phyloP scores from a whole-genome alignment of 2,329 filamentous ascomycete species.

The Cercospora nicotianae region DNA sequence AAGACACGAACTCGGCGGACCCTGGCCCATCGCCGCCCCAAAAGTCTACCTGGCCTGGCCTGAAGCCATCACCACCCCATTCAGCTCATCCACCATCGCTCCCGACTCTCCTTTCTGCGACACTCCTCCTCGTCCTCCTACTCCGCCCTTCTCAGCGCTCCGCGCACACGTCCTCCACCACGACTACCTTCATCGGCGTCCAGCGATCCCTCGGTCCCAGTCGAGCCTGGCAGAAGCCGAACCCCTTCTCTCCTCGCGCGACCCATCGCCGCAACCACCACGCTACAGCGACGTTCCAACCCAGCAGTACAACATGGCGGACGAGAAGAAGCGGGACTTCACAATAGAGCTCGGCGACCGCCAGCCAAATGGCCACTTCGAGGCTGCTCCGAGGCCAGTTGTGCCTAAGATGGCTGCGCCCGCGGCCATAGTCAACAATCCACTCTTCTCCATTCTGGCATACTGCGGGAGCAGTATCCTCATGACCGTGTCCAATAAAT shows the following conservation, averaged over 20 bases:
- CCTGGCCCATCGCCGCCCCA: background rate
- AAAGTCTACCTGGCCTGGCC: background rate
- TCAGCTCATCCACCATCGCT: background rate
- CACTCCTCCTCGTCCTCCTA: background rate
- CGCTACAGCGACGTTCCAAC: slow-evolving; percentile 8
- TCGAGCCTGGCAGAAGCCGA: slow-evolving; percentile 27
- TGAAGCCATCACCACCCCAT: background rate
- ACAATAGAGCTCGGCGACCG: slow-evolving; percentile 68
- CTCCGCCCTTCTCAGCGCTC: slow-evolving; percentile 8
- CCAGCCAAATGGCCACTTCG: slow-evolving; percentile 50
- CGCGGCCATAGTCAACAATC: slow-evolving; percentile 59
- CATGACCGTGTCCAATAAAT: slow-evolving; percentile 99
- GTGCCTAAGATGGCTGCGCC: slow-evolving; percentile 53
- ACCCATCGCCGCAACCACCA: slow-evolving; percentile 9
- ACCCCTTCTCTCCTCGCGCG: slow-evolving; percentile 22
- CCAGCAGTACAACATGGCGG: slow-evolving; percentile 60
- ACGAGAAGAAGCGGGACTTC: slow-evolving; percentile 86
- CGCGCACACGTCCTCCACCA: slow-evolving; percentile 29
- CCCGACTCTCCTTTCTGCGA: background rate
- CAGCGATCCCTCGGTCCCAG: slow-evolving; percentile 29
- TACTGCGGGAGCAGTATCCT: slow-evolving; percentile 97
- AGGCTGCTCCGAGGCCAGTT: slow-evolving; percentile 29
- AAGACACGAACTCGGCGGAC: background rate
- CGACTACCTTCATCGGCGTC: slow-evolving; percentile 37
- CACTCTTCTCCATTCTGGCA: slow-evolving; percentile 74